Evolutionary conservation across 805 yeast genomes (phyloP), one percentile per base, ranked within the genome.

Genomic region (Saccharomyces eubayanus): DNA sequence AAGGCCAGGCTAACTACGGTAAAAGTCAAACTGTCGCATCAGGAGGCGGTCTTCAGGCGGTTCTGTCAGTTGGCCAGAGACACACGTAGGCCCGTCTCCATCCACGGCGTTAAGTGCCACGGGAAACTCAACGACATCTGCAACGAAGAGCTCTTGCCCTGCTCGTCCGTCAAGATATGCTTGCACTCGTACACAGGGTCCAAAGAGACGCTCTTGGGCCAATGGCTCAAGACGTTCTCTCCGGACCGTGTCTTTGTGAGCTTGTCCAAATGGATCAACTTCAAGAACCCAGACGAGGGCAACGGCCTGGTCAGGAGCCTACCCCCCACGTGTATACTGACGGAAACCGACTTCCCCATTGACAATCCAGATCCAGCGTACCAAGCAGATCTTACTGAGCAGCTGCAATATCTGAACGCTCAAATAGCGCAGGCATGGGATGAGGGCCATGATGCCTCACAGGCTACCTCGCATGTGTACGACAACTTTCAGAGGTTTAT

Each of bases 151-250:
- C 1, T 65, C 67, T 10, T 67, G 77, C 2, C 53, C 9, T 47
- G 53, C 24, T 28, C 29, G 8, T 46, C 46, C 11, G 54, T 60
- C 20, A 65, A 73, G 2, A 68, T 90, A 1, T 81, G 88, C 41
- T 74, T 94, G 27, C 98, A 92, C 65, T 89, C 97, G 0, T 94
- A 83, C 67, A 81, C 89, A 6, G 98, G 98, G 0, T 84, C 96
- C 1, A 57, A 75, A 0, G 96, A 89, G 46, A 89, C 83, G 55
- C 79, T 85, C 14, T 64, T 72, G 52, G 51, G 73, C 46, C 79
- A 85, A 76, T 62, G 78, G 49, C 57, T 62, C 21, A 57, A 57
- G 29, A 40, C 46, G 6, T 63, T 62, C 36, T 53, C 57, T 1
- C 36, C 47, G 14, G 51, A 55, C 1, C 59, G 66, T 70, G 70